These are phyloP conservation scores for Ramichloridium luteum DNA, from an alignment of 2,329 filamentous ascomycete genomes.

Conservation along the genomic window DNA sequence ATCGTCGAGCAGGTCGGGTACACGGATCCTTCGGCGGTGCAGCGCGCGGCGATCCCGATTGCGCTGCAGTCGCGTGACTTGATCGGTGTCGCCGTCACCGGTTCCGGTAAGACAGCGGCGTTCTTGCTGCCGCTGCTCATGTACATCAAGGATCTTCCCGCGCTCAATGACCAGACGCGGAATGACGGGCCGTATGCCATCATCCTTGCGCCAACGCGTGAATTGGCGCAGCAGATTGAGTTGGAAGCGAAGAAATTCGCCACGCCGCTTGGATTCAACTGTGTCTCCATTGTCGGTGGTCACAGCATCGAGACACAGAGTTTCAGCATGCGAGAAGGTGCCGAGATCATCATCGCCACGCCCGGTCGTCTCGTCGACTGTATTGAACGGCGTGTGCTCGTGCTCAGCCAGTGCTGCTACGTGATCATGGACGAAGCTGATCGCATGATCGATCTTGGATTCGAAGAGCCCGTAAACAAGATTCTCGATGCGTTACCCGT, in stretches of 20 bases:
- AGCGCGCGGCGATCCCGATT: conserved; percentile 89
- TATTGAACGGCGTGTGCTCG: conserved; percentile 82
- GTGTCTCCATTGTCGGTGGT: conserved; percentile 95
- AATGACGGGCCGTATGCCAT: conserved; percentile 97
- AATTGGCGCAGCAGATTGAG: conserved; percentile 95
- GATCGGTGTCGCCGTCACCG: conserved; percentile 96
- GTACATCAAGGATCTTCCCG: conserved; percentile 84
- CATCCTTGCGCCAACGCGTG: conserved; percentile 89
- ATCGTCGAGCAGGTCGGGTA: conserved; percentile 81
- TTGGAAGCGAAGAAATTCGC: conserved; percentile 89
- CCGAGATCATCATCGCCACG: conserved; percentile 97
- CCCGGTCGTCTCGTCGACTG: conserved; percentile 94
- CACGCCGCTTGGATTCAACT: conserved; percentile 77
- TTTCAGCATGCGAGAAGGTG: conserved; percentile 78
- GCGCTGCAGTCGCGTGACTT: conserved; percentile 84
- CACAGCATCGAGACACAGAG: conserved; percentile 91
- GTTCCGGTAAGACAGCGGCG: conserved; percentile 95
- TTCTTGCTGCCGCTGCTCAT: conserved; percentile 86
- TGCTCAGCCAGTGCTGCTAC: conserved; percentile 93
- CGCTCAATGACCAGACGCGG: conserved; percentile 72
- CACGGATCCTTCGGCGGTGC: conserved; percentile 79
- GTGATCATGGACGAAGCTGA: conserved; percentile 99
- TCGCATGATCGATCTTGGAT: conserved; percentile 96
- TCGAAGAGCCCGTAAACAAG: conserved; percentile 94
- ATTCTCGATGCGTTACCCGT: conserved; percentile 91